Conservation (phyloP, 176 grass and related monocot genomes). For the Paspalum vaginatum region DNA sequence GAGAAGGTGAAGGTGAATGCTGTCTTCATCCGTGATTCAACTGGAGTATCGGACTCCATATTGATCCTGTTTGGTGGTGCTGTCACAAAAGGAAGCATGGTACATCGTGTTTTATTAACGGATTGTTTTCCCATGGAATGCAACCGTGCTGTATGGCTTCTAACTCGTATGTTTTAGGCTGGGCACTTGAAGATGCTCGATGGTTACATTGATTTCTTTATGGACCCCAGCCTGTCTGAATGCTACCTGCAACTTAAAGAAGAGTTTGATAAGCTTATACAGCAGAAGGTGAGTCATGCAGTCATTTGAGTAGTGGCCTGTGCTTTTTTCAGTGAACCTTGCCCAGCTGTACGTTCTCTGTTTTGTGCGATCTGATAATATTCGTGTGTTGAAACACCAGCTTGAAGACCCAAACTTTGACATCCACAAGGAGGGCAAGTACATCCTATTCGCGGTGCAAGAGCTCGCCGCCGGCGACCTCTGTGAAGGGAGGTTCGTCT, state of each 20-base stretch:
- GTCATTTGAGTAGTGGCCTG: not conserved
- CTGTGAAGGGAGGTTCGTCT: constrained; percentile 95
- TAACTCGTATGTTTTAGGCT: constrained; percentile 47
- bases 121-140: constrained; percentile 16
- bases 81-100: constrained; percentile 72
- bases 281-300: constrained; percentile 64
- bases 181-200: constrained; percentile 97
- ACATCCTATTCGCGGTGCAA: constrained; percentile 80
- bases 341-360: not conserved
- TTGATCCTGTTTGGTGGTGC: constrained; percentile 85
- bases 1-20: constrained; percentile 96
- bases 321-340: not conserved
- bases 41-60: constrained; percentile 89
- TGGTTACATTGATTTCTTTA: constrained; percentile 97
- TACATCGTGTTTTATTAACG: constrained; percentile 32
- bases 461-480: constrained; percentile 89
- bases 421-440: constrained; percentile 94
- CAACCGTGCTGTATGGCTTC: constrained; percentile 9
- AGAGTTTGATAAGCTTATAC: constrained; percentile 90
- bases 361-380: constrained; percentile 25
- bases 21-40: constrained; percentile 93
- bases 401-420: constrained; percentile 77
- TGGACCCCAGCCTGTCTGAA: constrained; percentile 88
- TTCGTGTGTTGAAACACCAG: constrained; percentile 46
- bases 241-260: constrained; percentile 91